phyloP scores from a whole-genome alignment of 208 protist genomes.

The Crithidia bombi region DNA sequence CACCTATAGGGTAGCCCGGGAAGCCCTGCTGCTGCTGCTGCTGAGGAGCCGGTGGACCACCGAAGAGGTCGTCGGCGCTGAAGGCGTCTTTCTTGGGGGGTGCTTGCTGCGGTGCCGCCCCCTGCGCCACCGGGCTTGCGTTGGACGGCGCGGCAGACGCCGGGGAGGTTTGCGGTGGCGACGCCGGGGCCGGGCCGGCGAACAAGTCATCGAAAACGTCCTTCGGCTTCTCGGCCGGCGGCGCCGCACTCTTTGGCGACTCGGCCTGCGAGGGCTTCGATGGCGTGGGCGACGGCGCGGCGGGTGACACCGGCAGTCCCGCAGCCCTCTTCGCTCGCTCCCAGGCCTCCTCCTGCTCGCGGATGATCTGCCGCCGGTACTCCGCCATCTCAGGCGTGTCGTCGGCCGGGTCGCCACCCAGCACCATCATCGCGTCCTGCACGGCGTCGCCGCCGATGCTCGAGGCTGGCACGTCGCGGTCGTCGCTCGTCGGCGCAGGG shows the following conservation, averaged over 20 bases:
- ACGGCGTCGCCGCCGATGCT: slow-evolving; percentile 37
- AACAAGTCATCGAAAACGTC: slow-evolving; percentile 84
- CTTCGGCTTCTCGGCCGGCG: slow-evolving; percentile 37
- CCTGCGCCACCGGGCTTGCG: slow-evolving; percentile 17
- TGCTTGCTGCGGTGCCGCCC: slow-evolving; percentile 10
- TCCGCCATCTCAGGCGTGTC: slow-evolving; percentile 60
- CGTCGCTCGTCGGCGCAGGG: not conserved
- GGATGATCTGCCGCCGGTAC: slow-evolving; percentile 61
- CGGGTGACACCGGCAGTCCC: slow-evolving; percentile 12
- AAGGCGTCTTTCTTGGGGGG: slow-evolving; percentile 44
- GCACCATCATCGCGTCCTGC: slow-evolving; percentile 58
- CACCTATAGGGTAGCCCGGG: slow-evolving; percentile 14
- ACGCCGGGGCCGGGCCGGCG: slow-evolving; percentile 36
- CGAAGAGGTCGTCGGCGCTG: slow-evolving; percentile 60
- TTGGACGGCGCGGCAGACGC: slow-evolving; percentile 14
- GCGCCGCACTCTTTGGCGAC: not conserved
- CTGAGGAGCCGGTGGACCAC: slow-evolving; percentile 26
- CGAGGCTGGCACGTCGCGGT: slow-evolving; percentile 7
- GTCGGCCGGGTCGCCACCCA: slow-evolving; percentile 53
- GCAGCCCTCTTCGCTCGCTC: slow-evolving; percentile 39
- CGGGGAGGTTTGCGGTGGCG: slow-evolving; percentile 18
- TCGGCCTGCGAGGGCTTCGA: not conserved
- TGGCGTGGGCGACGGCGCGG: slow-evolving; percentile 2
- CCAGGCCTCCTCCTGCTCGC: slow-evolving; percentile 80
- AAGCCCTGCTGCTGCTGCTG: slow-evolving; percentile 30